These are phyloP conservation scores for Boletus pseudopeckii DNA, from an alignment of 768 basidiomycete species.

Conservation along the genomic window DNA sequence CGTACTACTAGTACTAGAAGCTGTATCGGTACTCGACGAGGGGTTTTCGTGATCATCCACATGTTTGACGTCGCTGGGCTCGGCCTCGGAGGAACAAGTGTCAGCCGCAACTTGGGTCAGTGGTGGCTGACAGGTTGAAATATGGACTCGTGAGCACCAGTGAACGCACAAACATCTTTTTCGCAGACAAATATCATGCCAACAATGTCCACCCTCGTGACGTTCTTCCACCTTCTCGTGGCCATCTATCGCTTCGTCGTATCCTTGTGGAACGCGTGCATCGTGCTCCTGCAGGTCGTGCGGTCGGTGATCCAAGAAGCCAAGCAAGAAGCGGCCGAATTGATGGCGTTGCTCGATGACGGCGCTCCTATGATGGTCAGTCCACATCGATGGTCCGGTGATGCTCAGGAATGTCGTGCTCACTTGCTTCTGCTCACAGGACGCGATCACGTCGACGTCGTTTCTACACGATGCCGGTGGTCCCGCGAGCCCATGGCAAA, in stretches of 20 bases:
- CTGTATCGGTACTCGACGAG: slow-evolving; percentile 1
- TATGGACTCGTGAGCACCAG: neutral
- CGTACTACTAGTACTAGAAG: neutral
- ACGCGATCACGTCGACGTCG: neutral
- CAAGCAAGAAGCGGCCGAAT: slow-evolving; percentile 14
- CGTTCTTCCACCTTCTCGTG: slow-evolving; percentile 3
- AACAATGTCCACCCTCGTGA: slow-evolving; percentile 3
- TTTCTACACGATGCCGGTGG: neutral
- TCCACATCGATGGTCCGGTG: neutral
- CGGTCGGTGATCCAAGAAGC: slow-evolving; percentile 11
- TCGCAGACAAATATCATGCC: neutral
- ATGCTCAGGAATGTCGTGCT: neutral
- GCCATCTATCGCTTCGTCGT: slow-evolving; percentile 2
- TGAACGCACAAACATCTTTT: neutral
- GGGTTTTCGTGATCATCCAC: neutral
- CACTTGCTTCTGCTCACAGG: slow-evolving; percentile 3
- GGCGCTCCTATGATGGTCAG: slow-evolving; percentile 9
- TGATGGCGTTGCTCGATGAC: slow-evolving; percentile 14
- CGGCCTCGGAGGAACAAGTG: neutral
- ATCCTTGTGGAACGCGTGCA: slow-evolving; percentile 10
- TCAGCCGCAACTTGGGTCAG: neutral
- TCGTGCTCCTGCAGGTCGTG: slow-evolving; percentile 11
- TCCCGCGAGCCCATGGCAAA: slow-evolving; percentile 6
- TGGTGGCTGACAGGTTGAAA: slow-evolving; percentile 5
- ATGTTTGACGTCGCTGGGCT: neutral